Evolutionary conservation across 352 stramenopile species (phyloP).

Genomic region (Phytophthora vignae): DNA sequence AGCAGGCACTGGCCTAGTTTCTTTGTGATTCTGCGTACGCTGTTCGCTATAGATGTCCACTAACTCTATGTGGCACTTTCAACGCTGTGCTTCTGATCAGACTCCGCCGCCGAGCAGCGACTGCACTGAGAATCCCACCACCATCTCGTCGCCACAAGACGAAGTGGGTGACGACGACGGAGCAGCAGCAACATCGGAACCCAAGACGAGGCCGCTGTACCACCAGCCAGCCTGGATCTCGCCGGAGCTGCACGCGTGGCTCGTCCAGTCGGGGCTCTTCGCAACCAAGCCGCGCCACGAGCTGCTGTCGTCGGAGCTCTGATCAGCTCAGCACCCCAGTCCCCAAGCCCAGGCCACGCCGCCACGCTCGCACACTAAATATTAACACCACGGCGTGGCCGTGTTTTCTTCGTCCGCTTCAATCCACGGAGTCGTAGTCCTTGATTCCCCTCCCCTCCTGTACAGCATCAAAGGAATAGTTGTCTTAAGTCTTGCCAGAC

Average conservation of each 20-base stretch:
- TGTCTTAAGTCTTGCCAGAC: conserved; percentile 72
- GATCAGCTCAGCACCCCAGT: conserved; percentile 3
- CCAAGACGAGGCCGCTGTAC: conserved; percentile 33
- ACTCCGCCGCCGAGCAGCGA: conserved; percentile 5
- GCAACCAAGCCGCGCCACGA: conserved; percentile 38
- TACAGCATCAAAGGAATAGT: conserved; percentile 14
- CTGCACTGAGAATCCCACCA: not conserved
- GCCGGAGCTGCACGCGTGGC: conserved; percentile 58
- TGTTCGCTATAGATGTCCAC: conserved; percentile 27
- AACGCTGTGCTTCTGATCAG: conserved; percentile 12
- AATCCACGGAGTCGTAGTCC: conserved; percentile 32
- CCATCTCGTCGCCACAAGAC: conserved; percentile 6
- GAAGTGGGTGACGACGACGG: not conserved
- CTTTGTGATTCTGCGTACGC: conserved; percentile 4
- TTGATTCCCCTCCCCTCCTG: conserved; percentile 11
- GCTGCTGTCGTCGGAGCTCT: conserved; percentile 12
- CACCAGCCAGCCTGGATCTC: conserved; percentile 75
- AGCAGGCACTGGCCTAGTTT: conserved; percentile 8
- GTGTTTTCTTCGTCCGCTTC: conserved; percentile 29
- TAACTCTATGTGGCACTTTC: conserved; percentile 36
- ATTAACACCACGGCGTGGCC: conserved; percentile 35
- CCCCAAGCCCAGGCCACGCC: not conserved
- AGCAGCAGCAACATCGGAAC: not conserved
- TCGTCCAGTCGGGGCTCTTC: conserved; percentile 60
- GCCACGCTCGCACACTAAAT: conserved; percentile 29